Evolutionary conservation across 129 eudicot genomes (phyloP).

Genomic region (Arctium minus): DNA sequence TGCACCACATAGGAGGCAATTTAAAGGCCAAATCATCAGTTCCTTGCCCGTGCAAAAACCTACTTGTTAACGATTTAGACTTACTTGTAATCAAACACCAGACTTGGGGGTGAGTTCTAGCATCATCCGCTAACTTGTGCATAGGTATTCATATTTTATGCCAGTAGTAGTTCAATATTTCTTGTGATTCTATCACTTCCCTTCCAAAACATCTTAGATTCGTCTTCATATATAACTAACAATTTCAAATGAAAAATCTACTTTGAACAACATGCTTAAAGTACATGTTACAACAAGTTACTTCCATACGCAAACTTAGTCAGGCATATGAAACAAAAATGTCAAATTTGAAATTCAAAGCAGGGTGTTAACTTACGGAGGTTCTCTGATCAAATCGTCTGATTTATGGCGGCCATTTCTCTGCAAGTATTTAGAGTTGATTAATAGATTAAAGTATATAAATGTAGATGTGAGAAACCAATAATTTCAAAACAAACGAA

Average conservation of each 20-base stretch:
- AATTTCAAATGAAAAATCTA: not conserved
- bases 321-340: not conserved
- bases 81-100: not conserved
- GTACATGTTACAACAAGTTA: not conserved
- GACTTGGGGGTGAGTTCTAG: not conserved
- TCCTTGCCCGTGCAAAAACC: not conserved
- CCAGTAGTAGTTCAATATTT: not conserved
- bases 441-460: not conserved
- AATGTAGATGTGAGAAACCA: not conserved
- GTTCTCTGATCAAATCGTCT: slow-evolving; percentile 53
- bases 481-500: not conserved
- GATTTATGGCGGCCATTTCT: slow-evolving; percentile 50
- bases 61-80: not conserved
- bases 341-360: not conserved
- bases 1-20: not conserved
- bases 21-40: not conserved
- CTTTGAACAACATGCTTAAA: not conserved
- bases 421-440: slow-evolving; percentile 28
- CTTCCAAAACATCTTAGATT: not conserved
- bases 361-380: slow-evolving; percentile 51
- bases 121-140: not conserved
- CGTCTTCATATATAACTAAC: not conserved
- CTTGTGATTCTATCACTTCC: not conserved
- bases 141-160: not conserved
- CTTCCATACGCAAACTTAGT: not conserved